These are phyloP conservation scores for Cryoendolithus antarcticus DNA, from an alignment of 2,329 filamentous ascomycete species.

Conservation along the genomic window DNA sequence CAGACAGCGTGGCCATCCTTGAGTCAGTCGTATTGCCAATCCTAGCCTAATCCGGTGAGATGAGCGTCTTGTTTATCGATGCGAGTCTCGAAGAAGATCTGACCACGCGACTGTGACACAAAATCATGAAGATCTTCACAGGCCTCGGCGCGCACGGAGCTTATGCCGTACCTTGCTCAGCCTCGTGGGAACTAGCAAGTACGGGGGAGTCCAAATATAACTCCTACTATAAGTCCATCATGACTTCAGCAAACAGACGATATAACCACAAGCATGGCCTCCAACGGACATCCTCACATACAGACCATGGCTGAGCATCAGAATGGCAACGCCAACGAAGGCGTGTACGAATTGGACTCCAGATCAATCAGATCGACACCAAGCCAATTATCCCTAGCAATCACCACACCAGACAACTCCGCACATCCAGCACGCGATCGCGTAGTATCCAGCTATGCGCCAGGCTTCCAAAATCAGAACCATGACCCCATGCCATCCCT, in stretches of 20 bases:
- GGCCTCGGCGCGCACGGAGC: too few relatives aligned
- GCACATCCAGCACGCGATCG: not conserved
- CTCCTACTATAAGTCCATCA: too few relatives aligned
- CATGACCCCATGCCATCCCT: not conserved
- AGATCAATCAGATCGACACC: slow-evolving; percentile 4
- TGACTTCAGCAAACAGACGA: too few relatives aligned
- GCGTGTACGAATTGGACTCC: slow-evolving; percentile 3
- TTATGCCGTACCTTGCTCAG: too few relatives aligned
- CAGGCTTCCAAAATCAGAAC: slow-evolving; percentile 1
- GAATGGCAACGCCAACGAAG: not conserved
- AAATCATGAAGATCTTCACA: too few relatives aligned
- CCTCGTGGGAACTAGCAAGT: too few relatives aligned
- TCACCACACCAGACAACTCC: slow-evolving; percentile 1
- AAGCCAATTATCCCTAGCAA: slow-evolving; percentile 1
- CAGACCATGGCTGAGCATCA: slow-evolving; percentile 4
- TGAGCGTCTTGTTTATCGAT: too few relatives aligned
- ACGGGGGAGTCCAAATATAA: too few relatives aligned
- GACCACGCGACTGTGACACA: too few relatives aligned
- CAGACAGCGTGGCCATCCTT: slow-evolving; percentile 9
- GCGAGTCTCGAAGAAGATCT: too few relatives aligned
- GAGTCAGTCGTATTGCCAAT: not conserved
- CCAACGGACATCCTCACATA: not conserved
- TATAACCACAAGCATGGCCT: too few relatives aligned
- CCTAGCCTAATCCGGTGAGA: too few relatives aligned
- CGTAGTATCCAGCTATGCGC: slow-evolving; percentile 5